Evolutionary conservation across 345 rosid species (phyloP).

Genomic region (Garcia nutans): DNA sequence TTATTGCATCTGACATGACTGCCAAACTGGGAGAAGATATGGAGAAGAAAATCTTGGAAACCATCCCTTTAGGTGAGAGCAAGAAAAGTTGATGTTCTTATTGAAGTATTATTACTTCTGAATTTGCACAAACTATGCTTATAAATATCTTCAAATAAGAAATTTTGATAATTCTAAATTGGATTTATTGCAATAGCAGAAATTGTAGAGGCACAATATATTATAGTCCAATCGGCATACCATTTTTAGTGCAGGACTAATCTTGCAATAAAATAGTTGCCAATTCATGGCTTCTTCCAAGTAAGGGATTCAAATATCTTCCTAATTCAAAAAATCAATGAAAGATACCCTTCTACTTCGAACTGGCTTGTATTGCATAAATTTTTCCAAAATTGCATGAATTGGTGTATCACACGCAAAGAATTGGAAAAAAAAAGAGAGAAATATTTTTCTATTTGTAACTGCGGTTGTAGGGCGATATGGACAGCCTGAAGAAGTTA

Average conservation of each 20-base stretch:
- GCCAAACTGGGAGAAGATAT: too few species aligned
- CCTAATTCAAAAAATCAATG: too few species aligned
- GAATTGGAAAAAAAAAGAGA: background rate
- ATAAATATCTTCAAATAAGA: background rate
- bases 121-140: too few species aligned
- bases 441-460: background rate
- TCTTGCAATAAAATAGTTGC: background rate
- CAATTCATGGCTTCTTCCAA: background rate
- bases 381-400: background rate
- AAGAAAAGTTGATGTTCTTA: background rate
- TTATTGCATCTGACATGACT: slow-evolving; percentile 66
- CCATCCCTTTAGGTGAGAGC: slow-evolving; percentile 77
- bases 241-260: background rate
- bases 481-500: slow-evolving; percentile 97
- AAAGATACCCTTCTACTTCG: background rate
- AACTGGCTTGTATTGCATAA: background rate
- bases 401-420: background rate
- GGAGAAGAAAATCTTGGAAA: too few species aligned
- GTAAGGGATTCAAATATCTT: too few species aligned
- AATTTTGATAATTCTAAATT: too few species aligned
- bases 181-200: too few species aligned
- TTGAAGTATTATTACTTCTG: too few species aligned
- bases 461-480: slow-evolving; percentile 62
- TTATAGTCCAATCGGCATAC: background rate
- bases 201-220: too few species aligned